Conservation (phyloP, 805 yeast genomes). For the Wickerhamomyces rabaulensis region DNA sequence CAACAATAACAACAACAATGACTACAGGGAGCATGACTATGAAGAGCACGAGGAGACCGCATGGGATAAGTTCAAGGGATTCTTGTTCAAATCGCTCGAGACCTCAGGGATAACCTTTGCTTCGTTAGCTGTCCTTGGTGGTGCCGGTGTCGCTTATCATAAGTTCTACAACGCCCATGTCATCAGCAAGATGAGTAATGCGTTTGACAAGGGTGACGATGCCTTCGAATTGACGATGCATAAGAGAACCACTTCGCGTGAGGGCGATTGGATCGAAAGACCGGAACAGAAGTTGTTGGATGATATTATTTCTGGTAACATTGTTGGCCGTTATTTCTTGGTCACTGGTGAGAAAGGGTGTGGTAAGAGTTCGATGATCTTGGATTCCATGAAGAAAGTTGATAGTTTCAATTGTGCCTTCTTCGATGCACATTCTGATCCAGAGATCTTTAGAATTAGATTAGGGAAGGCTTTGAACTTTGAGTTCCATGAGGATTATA, state of each 20-base stretch:
- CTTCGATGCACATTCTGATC: slow-evolving; percentile 81
- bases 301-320: slow-evolving; percentile 58
- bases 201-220: slow-evolving; percentile 66
- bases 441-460: slow-evolving; percentile 73
- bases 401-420: slow-evolving; percentile 61
- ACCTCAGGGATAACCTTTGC: slow-evolving; percentile 69
- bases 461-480: slow-evolving; percentile 72
- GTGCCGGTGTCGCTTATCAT: slow-evolving; percentile 72
- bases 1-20: slow-evolving; percentile 6
- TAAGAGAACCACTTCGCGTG: slow-evolving; percentile 29
- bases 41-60: slow-evolving; percentile 8
- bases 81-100: slow-evolving; percentile 45
- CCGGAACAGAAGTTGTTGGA: slow-evolving; percentile 63
- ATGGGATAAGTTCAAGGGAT: slow-evolving; percentile 13
- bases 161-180: slow-evolving; percentile 54
- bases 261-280: slow-evolving; percentile 61
- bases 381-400: slow-evolving; percentile 63
- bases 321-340: slow-evolving; percentile 63
- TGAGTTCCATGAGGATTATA: slow-evolving; percentile 73
- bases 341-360: slow-evolving; percentile 84
- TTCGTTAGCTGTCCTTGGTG: slow-evolving; percentile 60
- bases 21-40: slow-evolving; percentile 10
- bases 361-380: slow-evolving; percentile 72
- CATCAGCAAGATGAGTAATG: slow-evolving; percentile 54
- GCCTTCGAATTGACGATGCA: slow-evolving; percentile 57